Base-by-base conservation (phyloP, 208 protist species). In the Acanthamoeba lenticulata region DNA sequence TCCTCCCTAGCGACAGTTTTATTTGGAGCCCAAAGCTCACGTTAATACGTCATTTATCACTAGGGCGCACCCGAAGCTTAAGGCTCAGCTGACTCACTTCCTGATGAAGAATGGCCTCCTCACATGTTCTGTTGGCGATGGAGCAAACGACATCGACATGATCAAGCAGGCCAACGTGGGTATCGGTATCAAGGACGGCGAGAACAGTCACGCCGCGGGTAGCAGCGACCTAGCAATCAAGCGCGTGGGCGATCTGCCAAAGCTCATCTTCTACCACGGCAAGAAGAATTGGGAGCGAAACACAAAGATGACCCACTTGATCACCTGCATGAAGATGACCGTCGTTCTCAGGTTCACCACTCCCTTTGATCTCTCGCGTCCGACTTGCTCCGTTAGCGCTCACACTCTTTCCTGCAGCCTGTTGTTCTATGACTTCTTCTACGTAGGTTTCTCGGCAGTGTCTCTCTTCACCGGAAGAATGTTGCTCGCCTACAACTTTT, bases 251-350 rank as follows among this genome's bases (percentile, higher is more conserved):
- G 65, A 93, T 29, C 69, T 93, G 6, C 90, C 90, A 6, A 45
- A 77, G 29, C 67, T 93, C 34, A 93, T 93, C 36, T 83, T 93
- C 65, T 83, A 93, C 47, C 67, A 93, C 65, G 90, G 90, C 42
- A 93, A 93, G 49, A 49, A 93, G 34, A 93, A 93, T 34, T 93
- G 90, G 90, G 90, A 93, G 38, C 40, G 67, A 27, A 93, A 93
- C 90, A 83, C 67, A 19, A 77, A 83, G 49, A 93, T 93, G 90
- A 93, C 90, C n/a, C 90, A 93, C 13, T 65, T 85, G 45, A 93
- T 93, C 29, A 83, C 90, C 40, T 93, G 65, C 90, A 93, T 93
- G 90, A 93, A 93, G 45, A 93, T 93, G 90, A 93, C 90, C 13
- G 67, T 93, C n/a, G 90, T 93, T 49, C 44, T 93, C 21, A 93